Evolutionary conservation across 805 yeast genomes (phyloP).

Genomic region (Ogataea saltuana): DNA sequence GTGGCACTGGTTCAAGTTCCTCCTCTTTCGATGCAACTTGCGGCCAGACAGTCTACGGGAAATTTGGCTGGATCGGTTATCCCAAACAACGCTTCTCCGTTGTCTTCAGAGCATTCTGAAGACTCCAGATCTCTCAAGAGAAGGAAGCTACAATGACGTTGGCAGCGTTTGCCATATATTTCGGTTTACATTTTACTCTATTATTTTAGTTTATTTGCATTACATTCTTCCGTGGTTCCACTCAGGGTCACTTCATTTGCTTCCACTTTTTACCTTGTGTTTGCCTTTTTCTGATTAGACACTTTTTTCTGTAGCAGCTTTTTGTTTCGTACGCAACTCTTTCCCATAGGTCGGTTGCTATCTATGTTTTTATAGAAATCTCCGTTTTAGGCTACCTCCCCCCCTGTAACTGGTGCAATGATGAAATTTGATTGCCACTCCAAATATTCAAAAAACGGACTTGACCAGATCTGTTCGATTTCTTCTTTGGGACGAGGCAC

Average conservation of each 20-base stretch:
- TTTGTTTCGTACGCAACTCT: neutral
- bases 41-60: constrained; percentile 10
- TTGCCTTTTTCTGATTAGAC: neutral
- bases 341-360: neutral
- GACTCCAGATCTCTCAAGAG: constrained; percentile 16
- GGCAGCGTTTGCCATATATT: neutral
- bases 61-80: constrained; percentile 2
- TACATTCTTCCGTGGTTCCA: neutral
- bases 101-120: constrained; percentile 8
- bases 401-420: too few species aligned
- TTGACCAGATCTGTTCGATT: too few species aligned
- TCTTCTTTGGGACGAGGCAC: too few species aligned
- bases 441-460: too few species aligned
- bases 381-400: too few species aligned
- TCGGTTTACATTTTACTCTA: neutral
- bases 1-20: constrained; percentile 25
- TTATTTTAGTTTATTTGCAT: neutral
- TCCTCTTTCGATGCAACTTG: constrained; percentile 9
- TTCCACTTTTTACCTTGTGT: neutral
- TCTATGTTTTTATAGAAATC: too few species aligned
- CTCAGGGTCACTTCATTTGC: too few species aligned
- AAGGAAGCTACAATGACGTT: constrained; percentile 14
- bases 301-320: neutral
- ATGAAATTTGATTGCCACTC: too few species aligned
- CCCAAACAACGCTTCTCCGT: constrained; percentile 1